Base-by-base conservation (phyloP, 1,139 yeast species). In the Suhomyces panamericanus region DNA sequence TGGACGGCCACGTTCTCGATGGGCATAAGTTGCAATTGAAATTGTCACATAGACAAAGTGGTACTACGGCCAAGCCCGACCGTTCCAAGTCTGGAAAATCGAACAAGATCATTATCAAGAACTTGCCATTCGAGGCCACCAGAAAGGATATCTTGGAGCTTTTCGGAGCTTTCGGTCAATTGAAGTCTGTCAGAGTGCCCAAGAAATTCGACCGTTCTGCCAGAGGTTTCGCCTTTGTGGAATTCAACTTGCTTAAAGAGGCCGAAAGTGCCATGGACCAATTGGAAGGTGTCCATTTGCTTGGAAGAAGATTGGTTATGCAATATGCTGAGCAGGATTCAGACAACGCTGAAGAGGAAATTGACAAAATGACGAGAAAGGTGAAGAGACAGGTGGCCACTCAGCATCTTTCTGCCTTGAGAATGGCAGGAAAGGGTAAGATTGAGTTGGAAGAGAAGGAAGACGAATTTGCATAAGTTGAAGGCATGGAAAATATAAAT, bases 151-250 rank as follows among this genome's bases (percentile, higher is more conserved):
- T 93, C 34, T 83, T 87, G 62, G 95, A 90, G 62, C 73, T 93
- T 52, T 90, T 93, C 68, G 93, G 91, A 44, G 85, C 96, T 2
- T 93, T 91, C 70, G 99, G 99, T 48, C 91, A 88, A 66, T 75
- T 93, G 59, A 89, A 91, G 59, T 87, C 98, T 2, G 96, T 91
- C 38, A 85, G 99, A 63, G 93, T 93, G 41, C 99, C 99, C 26
- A 87, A 87, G 78, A 95, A 95, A 65, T 90, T 91, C 72, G 95
- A 93, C 75, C 87, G 86, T 63, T 80, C 91, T 30, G 96, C 97
- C 13, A 82, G 99, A 64, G 99, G 99, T 62, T 93, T 93, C 72
- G 99, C 99, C 0, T 93, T 93, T 65, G 96, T 95, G 39, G 99
- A 93, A 66, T 95, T 87, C 60, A 74, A 86, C 15, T 73, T 95